Evolutionary conservation across 306 rosid species (phyloP).

Genomic region (Quercus gilva): DNA sequence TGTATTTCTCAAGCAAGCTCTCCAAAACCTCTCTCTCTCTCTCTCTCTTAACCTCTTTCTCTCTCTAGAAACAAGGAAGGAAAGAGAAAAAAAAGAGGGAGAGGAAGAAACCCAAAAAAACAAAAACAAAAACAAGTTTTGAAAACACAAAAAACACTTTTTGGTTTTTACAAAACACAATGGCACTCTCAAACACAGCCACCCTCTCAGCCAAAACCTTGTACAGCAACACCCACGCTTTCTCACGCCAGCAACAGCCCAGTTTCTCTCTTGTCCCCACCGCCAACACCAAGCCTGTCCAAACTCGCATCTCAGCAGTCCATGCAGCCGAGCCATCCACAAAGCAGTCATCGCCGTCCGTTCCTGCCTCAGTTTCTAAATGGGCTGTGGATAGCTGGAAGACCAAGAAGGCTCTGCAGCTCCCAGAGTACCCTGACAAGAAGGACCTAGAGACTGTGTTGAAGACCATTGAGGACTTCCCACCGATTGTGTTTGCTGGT

Average conservation of each 20-base stretch:
- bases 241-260: slow-evolving; percentile 38
- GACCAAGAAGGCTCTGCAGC: slow-evolving; percentile 54
- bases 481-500: slow-evolving; percentile 77
- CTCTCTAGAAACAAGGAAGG: too few species aligned
- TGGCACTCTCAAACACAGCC: slow-evolving; percentile 52
- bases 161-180: slow-evolving; percentile 7
- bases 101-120: not conserved
- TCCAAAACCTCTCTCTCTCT: not conserved
- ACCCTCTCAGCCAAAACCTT: slow-evolving; percentile 52
- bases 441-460: slow-evolving; percentile 49
- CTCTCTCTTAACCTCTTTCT: not conserved
- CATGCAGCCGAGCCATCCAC: slow-evolving; percentile 46
- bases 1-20: not conserved
- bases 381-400: slow-evolving; percentile 69
- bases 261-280: slow-evolving; percentile 26
- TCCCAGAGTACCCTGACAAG: slow-evolving; percentile 67
- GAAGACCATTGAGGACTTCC: slow-evolving; percentile 54
- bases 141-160: too few species aligned
- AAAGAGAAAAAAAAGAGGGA: not conserved
- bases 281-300: slow-evolving; percentile 24
- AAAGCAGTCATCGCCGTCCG: not conserved
- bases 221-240: slow-evolving; percentile 20
- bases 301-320: slow-evolving; percentile 50
- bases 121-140: not conserved
- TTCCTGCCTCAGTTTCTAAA: slow-evolving; percentile 6